Evolutionary conservation across 2,329 filamentous ascomycete genomes (phyloP), one percentile per base, ranked within the genome.

Genomic region (Aspergillus ibericus): DNA sequence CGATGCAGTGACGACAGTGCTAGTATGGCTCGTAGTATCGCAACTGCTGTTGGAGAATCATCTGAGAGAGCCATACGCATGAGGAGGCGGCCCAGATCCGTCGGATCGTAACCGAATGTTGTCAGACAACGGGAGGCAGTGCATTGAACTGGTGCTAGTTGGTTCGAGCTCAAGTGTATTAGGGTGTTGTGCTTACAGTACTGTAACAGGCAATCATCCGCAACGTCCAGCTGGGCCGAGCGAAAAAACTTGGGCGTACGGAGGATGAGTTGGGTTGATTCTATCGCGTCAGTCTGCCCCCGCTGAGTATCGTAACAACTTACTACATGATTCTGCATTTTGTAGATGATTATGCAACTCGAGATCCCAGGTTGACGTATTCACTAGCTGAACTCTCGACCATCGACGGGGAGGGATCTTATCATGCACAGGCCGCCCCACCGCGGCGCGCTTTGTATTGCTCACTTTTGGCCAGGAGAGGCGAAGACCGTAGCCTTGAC

Each of bases 381-480:
- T 60, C 2, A 60, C 38, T 25, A 55, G 18, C 5, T 4, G 34
- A 10, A 32, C 15, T 5, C 22, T 7, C 1, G 42, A 22, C 4
- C 25, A 32, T 10, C 18, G 27, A 5, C 22, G 55, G 3, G 3
- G 20, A 4, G 32, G 8, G 12, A n/a, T 34, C 16, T 29, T 34
- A 12, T 25, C 10, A 15, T 18, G 38, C 15, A 40, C 8, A 29
- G 47, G 8, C 9, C 20, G 25, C 10, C 52, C 53, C 16, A 61
- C 42, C n/a, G 56, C 15, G 2, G 59, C 48, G 2, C 59, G 59
- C 35, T 34, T 58, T 12, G 15, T n/a, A 55, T 57, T 38, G 22
- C 48, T 58, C 6, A 32, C 7, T 4, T 53, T 61, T 4, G 60
- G 60, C 60, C 60, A 62, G 2, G 51, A 58, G 4, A 61, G 29